phyloP scores from a whole-genome alignment of 345 rosid species.

The Erysimum cheiranthoides region DNA sequence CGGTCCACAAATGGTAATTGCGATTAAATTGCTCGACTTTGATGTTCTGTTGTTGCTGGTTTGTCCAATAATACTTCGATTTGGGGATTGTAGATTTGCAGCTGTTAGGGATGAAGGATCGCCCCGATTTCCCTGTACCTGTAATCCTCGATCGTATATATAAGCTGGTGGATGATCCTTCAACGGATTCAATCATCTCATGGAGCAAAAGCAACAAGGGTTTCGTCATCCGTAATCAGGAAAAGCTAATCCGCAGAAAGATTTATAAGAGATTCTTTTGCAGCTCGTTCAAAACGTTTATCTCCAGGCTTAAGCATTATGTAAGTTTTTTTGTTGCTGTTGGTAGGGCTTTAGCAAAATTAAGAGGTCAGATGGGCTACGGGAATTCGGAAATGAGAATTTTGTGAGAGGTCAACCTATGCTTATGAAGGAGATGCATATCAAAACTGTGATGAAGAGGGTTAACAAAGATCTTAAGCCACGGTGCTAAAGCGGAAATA shows the following conservation, averaged over 20 bases:
- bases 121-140: too few species aligned
- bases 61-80: too few species aligned
- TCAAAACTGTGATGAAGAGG: too few species aligned
- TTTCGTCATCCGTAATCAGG: neutral
- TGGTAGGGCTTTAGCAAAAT: too few species aligned
- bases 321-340: neutral
- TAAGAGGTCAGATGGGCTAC: neutral
- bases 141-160: neutral
- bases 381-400: neutral
- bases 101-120: too few species aligned
- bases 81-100: too few species aligned
- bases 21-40: too few species aligned
- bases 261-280: neutral
- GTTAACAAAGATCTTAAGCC: too few species aligned
- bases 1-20: too few species aligned
- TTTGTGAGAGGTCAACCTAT: neutral
- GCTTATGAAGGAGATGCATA: neutral
- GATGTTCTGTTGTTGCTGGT: too few species aligned
- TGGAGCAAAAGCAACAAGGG: neutral
- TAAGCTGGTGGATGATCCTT: neutral
- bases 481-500: too few species aligned
- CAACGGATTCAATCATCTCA: neutral
- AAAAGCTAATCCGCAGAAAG: neutral
- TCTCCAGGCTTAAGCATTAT: neutral
- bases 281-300: neutral